A percentile compares a stretch with the other conserved stretches of the same genome.
phyloP scores from a whole-genome alignment of 495 filamentous ascomycete species.

The Letharia columbiana region DNA sequence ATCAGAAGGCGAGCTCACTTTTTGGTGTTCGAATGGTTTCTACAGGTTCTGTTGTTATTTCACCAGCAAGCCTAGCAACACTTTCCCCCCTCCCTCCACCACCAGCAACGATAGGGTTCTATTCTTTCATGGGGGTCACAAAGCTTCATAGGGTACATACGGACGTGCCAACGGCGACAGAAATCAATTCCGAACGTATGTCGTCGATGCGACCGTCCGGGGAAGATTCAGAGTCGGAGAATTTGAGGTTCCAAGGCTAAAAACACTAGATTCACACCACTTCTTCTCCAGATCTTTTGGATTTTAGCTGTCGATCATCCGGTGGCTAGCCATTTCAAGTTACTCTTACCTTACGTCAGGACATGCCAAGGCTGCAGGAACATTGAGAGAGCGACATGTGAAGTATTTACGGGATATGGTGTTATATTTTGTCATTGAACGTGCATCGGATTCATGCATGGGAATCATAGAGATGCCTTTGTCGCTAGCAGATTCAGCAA shows the following conservation, averaged over 20 bases:
- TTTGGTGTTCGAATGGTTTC: neutral
- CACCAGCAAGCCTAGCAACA: slow-evolving; percentile 2
- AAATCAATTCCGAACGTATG: neutral
- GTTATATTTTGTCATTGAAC: neutral
- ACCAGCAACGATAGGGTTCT: neutral
- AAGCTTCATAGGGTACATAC: neutral
- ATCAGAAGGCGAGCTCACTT: slow-evolving; percentile 5
- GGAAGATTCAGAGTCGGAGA: neutral
- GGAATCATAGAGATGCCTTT: neutral
- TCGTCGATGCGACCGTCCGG: neutral
- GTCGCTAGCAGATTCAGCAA: neutral
- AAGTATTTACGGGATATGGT: neutral
- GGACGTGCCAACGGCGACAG: neutral
- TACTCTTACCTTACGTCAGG: neutral
- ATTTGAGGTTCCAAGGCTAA: neutral
- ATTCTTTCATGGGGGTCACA: slow-evolving; percentile 6
- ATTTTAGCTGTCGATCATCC: neutral
- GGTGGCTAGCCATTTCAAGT: neutral
- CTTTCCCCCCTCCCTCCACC: slow-evolving; percentile 13
- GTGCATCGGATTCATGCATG: neutral
- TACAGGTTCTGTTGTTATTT: neutral
- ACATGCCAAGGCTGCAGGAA: neutral
- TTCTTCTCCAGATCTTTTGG: neutral
- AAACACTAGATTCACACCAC: neutral
- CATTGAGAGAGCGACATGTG: neutral